phyloP scores from a whole-genome alignment of 345 rosid species.

The Litchi chinensis region DNA sequence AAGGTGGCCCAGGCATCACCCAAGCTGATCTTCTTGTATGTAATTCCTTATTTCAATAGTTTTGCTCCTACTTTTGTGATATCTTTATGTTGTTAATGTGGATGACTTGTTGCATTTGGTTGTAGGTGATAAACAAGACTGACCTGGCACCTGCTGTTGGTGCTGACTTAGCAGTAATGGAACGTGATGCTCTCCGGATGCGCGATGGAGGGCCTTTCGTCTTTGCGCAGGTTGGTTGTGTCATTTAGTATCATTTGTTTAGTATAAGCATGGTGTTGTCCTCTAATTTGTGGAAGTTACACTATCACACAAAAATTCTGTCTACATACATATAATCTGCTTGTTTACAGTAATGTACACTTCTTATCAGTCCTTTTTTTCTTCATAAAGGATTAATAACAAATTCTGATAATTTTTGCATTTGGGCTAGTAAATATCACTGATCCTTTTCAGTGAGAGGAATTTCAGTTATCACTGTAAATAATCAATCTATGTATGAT shows the following conservation, averaged over 20 bases:
- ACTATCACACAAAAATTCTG: neutral
- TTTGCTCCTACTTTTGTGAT: neutral
- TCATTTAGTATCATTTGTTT: constrained; percentile 10
- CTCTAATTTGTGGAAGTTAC: neutral
- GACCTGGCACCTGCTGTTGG: constrained; percentile 93
- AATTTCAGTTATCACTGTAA: neutral
- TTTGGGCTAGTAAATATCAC: neutral
- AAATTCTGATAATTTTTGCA: too few species aligned
- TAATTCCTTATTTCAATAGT: neutral
- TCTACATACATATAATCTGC: neutral
- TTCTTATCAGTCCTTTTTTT: neutral
- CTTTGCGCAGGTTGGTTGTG: constrained; percentile 73
- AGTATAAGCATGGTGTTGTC: neutral
- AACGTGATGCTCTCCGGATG: constrained; percentile 86
- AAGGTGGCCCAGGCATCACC: constrained; percentile 98
- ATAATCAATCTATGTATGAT: neutral
- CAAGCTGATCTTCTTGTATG: constrained; percentile 93
- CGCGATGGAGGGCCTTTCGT: constrained; percentile 97
- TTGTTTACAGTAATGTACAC: neutral
- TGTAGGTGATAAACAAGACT: constrained; percentile 91
- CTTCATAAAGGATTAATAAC: neutral
- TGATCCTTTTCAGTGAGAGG: neutral
- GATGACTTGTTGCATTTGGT: constrained; percentile 7
- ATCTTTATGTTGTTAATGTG: neutral
- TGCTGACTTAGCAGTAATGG: constrained; percentile 86